These are phyloP conservation scores for Trichoderma sp. DNA, from an alignment of 2,329 filamentous ascomycete species.

Conservation along the genomic window DNA sequence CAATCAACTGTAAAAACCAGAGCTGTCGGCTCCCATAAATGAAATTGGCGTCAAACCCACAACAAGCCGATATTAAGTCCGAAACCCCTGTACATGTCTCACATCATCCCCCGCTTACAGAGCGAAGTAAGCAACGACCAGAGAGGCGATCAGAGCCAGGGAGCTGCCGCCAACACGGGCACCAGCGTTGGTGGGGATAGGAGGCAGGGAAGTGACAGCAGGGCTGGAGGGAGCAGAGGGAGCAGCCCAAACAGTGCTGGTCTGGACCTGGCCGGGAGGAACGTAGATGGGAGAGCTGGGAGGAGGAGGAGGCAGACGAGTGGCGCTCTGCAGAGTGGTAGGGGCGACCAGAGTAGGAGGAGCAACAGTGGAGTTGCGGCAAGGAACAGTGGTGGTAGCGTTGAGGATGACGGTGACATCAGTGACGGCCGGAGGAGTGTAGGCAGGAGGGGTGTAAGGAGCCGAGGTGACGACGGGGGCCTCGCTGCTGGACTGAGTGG, in stretches of 20 bases:
- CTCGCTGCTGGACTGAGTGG: constrained; percentile 26
- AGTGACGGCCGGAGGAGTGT: constrained; percentile 17
- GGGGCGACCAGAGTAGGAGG: constrained; percentile 25
- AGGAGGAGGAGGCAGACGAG: constrained; percentile 26
- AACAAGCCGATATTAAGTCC: not conserved
- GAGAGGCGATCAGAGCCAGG: constrained; percentile 39
- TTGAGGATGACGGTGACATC: constrained; percentile 23
- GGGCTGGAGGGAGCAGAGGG: constrained; percentile 24
- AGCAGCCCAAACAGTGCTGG: constrained; percentile 25
- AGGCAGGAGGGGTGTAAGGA: not conserved
- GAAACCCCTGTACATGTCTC: not conserved
- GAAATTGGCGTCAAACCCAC: constrained; percentile 21
- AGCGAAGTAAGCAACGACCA: constrained; percentile 42
- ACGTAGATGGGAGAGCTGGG: constrained; percentile 27
- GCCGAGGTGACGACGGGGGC: constrained; percentile 27
- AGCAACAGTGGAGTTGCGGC: constrained; percentile 24
- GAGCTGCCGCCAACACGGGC: constrained; percentile 37
- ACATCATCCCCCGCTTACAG: constrained; percentile 35
- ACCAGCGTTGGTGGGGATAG: constrained; percentile 27
- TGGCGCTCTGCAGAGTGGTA: constrained; percentile 24
- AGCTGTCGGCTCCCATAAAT: not conserved
- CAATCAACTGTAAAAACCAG: constrained; percentile 22
- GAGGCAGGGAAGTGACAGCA: constrained; percentile 27
- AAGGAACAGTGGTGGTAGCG: constrained; percentile 28
- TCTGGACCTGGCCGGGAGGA: constrained; percentile 19